Base-by-base conservation (phyloP, 164 flowering plant genomes). In the Macadamia integrifolia region DNA sequence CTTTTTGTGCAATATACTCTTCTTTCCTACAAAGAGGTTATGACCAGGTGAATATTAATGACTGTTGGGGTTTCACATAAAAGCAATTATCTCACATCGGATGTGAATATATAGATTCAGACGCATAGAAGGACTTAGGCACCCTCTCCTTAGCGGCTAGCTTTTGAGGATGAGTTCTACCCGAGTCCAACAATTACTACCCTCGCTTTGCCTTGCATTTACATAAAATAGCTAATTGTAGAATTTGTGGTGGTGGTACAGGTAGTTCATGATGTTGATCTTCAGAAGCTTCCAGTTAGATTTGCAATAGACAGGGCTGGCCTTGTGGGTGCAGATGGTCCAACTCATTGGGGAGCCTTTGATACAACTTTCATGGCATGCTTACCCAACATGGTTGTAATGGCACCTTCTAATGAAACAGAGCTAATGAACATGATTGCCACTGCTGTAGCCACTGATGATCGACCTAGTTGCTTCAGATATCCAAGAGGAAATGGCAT, bases 271-370 rank as follows among this genome's bases (percentile, higher is more conserved):
- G 98, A 91, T 66, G 98, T 93, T 14, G 96, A 91, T 76, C 95
- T 93, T 59, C 98, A 93, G 67, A 93, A 86, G 48, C 74, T 93
- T 48, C 98, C 98, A 0, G 98, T 93, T 3, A 80, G 98, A 18
- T 91, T 93, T 58, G 97, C 95, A 1, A 55, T 93, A 81, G 98
- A 93, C 56, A 70, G 97, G 76, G 94, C 97, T 18, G 98, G 98
- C 57, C 68, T 93, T 67, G 97, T 91, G 46, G 96, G 98, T 60
- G 97, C 97, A 29, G 98, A 93, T 75, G 97, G 98, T 17, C 98
- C 98, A 0, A 93, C 98, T 2, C 97, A 91, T 61, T 91, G 97
- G 73, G 97, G 98, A 50, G 97, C 98, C 40, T 93, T 93, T 73
- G 98, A 93, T 67, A 74, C 90, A 48, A 79, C 96, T 2, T 93